These are phyloP conservation scores for Cutaneotrichosporon sp. DNA, from an alignment of 1,284 basidiomycete genomes.

Conservation along the genomic window DNA sequence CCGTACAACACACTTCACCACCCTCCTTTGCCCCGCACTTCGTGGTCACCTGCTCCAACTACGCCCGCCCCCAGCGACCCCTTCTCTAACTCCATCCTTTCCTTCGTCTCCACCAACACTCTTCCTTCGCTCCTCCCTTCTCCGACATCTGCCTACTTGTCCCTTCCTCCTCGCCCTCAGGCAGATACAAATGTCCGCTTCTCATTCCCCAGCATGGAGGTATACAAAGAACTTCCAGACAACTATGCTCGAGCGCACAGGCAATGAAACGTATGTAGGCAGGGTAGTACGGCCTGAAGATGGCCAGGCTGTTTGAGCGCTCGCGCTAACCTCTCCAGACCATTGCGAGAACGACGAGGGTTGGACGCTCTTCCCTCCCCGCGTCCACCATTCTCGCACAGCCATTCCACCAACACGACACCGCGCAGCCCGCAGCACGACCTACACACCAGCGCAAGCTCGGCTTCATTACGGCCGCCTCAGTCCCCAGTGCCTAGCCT, in stretches of 20 bases:
- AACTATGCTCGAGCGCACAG: slow-evolving; percentile 5
- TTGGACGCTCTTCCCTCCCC: slow-evolving; percentile 3
- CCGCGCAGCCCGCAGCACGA: background rate
- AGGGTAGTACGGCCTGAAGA: background rate
- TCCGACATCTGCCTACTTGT: background rate
- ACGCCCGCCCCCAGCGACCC: background rate
- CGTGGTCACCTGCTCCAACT: background rate
- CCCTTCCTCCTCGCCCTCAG: background rate
- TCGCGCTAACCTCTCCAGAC: background rate
- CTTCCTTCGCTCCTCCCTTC: background rate
- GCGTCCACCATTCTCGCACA: slow-evolving; percentile 2
- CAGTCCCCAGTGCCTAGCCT: background rate
- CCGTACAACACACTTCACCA: background rate
- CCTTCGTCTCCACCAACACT: slow-evolving; percentile 4
- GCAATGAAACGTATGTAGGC: slow-evolving; percentile 3
- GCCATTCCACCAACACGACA: background rate
- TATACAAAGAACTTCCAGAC: background rate
- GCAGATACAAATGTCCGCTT: background rate
- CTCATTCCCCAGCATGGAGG: slow-evolving; percentile 2
- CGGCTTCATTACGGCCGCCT: background rate
- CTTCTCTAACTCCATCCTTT: background rate
- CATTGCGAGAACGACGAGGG: slow-evolving; percentile 5
- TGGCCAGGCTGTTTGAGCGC: background rate
- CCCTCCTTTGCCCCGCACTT: slow-evolving; percentile 3
- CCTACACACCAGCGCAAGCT: slow-evolving; percentile 1